Percentiles rank a stretch among this genome's conserved stretches.
phyloP scores from a whole-genome alignment of 139 green algal species.

The Micractinium sp. region DNA sequence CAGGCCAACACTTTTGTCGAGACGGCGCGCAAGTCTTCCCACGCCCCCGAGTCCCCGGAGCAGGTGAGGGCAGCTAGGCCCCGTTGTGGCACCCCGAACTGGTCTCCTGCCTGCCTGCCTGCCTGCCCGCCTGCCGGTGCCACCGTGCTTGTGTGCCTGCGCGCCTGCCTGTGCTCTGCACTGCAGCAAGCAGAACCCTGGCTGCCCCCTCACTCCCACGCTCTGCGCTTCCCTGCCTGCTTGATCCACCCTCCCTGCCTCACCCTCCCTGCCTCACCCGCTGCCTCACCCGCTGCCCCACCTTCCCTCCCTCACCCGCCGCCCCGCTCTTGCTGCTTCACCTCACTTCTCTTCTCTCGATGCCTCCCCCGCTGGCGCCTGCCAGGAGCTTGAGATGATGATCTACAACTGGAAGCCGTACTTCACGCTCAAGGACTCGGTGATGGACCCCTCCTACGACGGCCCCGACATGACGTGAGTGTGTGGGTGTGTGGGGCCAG shows the following conservation, averaged over 20 bases:
- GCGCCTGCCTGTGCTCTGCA: too few relatives aligned
- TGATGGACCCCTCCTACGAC: slow-evolving; percentile 81
- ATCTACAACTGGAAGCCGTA: slow-evolving; percentile 77
- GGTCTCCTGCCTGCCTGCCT: too few relatives aligned
- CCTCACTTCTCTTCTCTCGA: neutral
- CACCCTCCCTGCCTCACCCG: too few relatives aligned
- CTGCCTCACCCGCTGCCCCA: neutral
- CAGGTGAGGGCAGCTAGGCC: slow-evolving; percentile 37
- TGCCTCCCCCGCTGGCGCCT: neutral
- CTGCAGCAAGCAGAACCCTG: too few relatives aligned
- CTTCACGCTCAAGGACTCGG: slow-evolving; percentile 67
- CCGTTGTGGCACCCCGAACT: too few relatives aligned
- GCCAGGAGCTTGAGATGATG: slow-evolving; percentile 70
- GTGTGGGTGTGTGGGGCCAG: neutral
- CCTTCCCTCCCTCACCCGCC: neutral
- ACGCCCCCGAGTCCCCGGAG: slow-evolving; percentile 75
- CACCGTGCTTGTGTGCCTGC: too few relatives aligned
- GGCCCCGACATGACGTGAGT: slow-evolving; percentile 66
- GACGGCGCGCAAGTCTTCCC: slow-evolving; percentile 57
- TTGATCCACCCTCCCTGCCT: too few relatives aligned
- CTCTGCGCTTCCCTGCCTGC: too few relatives aligned
- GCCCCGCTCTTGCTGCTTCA: neutral
- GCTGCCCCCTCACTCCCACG: too few relatives aligned
- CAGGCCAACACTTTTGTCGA: slow-evolving; percentile 78
- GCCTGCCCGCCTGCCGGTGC: too few relatives aligned